Base-by-base conservation (phyloP, 805 yeast genomes). In the Pichia phayaonensis region DNA sequence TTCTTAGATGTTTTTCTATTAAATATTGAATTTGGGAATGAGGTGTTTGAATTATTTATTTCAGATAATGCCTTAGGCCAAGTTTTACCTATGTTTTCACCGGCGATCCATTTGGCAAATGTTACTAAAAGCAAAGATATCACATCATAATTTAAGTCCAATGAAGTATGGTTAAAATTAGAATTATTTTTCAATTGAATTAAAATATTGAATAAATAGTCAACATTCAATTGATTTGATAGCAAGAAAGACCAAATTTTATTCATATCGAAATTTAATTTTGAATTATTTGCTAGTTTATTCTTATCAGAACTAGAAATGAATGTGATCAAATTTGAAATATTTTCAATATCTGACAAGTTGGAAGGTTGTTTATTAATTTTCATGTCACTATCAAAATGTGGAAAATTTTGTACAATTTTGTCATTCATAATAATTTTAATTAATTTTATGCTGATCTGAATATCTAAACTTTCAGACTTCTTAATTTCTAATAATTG, bases 11-110 rank as follows among this genome's bases (percentile, higher is more conserved):
- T 13, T 7, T 29, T 29, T 12, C 13, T 29, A 29, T 29, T 29
- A 7, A 29, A 29, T 13, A 29, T 29, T 15, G 13, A 29, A 29
- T 2, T 29, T 29, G n/a, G 16, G 11, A 26, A 26, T 29, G 15
- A 39, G 13, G 5, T 8, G 13, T 20, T 12, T 8, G 41, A 18
- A 21, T 11, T 10, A 7, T 54, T 44, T 5, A 60, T 52, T 6
- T 56, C 50, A 20, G 58, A 53, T 48, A 65, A 45, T 31, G 48
- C 51, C 2, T 50, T 39, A 8, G 58, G 46, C 69, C 69, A 65
- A 10, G 51, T 44, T 36, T 49, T 54, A 15, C 13, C 12, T 7
- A 52, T 46, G 18, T 55, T 56, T 10, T 47, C 46, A 2, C 59
- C 49, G 1, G 58, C 52, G 23, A 55, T 55, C 56, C 56, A 60